Base-by-base conservation (phyloP, 148 eudicot genomes). In the Talinum fruticosum region DNA sequence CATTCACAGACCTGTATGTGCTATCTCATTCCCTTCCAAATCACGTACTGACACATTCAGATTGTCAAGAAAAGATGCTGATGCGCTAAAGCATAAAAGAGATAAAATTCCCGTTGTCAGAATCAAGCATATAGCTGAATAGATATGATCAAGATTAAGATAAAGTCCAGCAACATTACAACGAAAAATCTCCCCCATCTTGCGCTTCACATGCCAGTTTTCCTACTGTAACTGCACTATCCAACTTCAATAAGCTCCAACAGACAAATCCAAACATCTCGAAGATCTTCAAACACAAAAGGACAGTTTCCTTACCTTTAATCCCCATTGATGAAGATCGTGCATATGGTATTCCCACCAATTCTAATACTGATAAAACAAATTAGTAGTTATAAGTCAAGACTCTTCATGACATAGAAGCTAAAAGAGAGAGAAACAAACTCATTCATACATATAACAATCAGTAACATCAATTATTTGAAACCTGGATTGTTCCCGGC, bases 401-500 rank as follows among this genome's bases (percentile, higher is more conserved):
- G 49, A 10, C 18, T 62, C n/a, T 35, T 45, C 33, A 18, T 8
- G 21, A 29, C 69, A 41, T 21, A 51, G 19, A 81, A 24, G 53
- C 35, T 53, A 71, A 18, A n/a, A 45, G 34, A 72, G 66, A 68
- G 59, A 72, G 32, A 49, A 30, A 18, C 44, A 34, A 59, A 37
- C 16, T 59, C 35, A 62, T 10, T 37, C 59, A 73, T 12, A 79
- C 44, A n/a, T n/a, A n/a, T n/a, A 0, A 32, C 29, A 41, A 41
- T 70, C 66, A 41, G 28, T 75, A 78, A 26, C 73, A 68, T 24
- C 12, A 61, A 84, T 79, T 84, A 95, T 97, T 92, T 81, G 99
- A 92, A 81, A 93, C 93, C 69, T 92, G 91, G 71, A 95, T 87
- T 69, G 91, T 88, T 84, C 99, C 99, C 49, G 99, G 97, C 99